These are phyloP conservation scores for Excoecaria agallocha DNA, from an alignment of 345 rosid species.

Conservation along the genomic window DNA sequence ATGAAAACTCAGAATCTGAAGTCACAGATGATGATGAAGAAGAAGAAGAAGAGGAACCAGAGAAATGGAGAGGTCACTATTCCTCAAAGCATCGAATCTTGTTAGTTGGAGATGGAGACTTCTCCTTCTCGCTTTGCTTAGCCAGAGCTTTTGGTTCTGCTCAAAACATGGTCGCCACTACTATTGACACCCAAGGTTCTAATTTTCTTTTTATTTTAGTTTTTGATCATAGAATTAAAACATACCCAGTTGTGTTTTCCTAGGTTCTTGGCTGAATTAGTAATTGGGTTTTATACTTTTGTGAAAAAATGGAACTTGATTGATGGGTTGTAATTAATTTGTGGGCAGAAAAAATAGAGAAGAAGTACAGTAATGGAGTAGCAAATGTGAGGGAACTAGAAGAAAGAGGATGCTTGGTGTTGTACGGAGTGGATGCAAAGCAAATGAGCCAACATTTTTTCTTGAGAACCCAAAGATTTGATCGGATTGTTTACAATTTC, in stretches of 20 bases:
- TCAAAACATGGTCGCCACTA: slow-evolving; percentile 54
- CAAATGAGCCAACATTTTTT: slow-evolving; percentile 34
- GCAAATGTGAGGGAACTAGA: slow-evolving; percentile 30
- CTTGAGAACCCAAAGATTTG: slow-evolving; percentile 34
- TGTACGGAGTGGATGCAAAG: slow-evolving; percentile 39
- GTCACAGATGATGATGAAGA: not conserved
- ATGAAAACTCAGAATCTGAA: not conserved
- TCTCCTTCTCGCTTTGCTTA: slow-evolving; percentile 50
- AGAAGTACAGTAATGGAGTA: slow-evolving; percentile 29
- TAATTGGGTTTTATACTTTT: not conserved
- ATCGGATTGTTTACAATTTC: slow-evolving; percentile 39
- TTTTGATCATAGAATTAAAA: not conserved
- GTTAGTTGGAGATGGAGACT: slow-evolving; percentile 63
- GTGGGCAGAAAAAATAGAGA: slow-evolving; percentile 20
- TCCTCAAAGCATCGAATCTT: slow-evolving; percentile 47
- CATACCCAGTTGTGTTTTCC: not conserved
- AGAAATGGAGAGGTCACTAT: slow-evolving; percentile 44
- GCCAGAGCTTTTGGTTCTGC: slow-evolving; percentile 60
- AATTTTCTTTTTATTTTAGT: not conserved
- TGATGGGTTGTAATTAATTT: not conserved
- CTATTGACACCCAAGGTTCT: slow-evolving; percentile 43
- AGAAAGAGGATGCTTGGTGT: slow-evolving; percentile 30
- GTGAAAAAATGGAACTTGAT: not conserved
- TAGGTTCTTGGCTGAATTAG: too few species aligned
- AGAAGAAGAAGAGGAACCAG: slow-evolving; percentile 1